Evolutionary conservation across 768 basidiomycete genomes (phyloP), one percentile per base, ranked within the genome.

Genomic region (Panellus pusillus): DNA sequence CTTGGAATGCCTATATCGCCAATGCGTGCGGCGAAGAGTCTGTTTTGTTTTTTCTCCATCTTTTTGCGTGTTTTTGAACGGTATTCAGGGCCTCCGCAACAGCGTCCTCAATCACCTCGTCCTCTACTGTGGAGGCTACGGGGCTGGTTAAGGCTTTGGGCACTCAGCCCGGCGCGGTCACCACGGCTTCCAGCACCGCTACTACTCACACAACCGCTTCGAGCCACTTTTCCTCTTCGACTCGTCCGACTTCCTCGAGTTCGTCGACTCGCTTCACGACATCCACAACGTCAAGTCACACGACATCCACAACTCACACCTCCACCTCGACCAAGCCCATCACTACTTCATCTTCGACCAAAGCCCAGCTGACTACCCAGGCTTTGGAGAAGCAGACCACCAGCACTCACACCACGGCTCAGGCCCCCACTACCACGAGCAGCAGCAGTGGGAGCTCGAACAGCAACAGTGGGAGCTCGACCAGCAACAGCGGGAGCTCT

Each of bases 11-110:
- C 29, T 66, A 68, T 15, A 60, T 79, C 24, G 69, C 75, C 38
- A 66, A 71, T 47, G 78, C 79, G 17, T 83, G 81, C 60, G 78
- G 76, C 41, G 56, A 60, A 40, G 41, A 60, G 63, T 63, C 32
- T 36, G 53, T 46, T 43, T 44, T 50, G 11, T 15, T 27, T 28
- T 49, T 47, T 43, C 47, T 4, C 7, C 14, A 4, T 14, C 41
- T 18, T 29, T 28, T 7, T 9, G 32, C 15, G 28, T 4, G 19
- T 37, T 29, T 9, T 47, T 29, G 28, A 15, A 15, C 14, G 19
- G 19, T 2, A 44, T 44, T 47, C 19, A n/a, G 39, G 13, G 41
- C 48, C 36, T 51, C 50, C 17, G 27, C 53, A 2, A 29, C 31
- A 4, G 4, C 62, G 39, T 52, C 52, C 28, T 43, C 55, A 6